phyloP scores from a whole-genome alignment of 1,284 basidiomycete genomes.

The Pascua sp. region DNA sequence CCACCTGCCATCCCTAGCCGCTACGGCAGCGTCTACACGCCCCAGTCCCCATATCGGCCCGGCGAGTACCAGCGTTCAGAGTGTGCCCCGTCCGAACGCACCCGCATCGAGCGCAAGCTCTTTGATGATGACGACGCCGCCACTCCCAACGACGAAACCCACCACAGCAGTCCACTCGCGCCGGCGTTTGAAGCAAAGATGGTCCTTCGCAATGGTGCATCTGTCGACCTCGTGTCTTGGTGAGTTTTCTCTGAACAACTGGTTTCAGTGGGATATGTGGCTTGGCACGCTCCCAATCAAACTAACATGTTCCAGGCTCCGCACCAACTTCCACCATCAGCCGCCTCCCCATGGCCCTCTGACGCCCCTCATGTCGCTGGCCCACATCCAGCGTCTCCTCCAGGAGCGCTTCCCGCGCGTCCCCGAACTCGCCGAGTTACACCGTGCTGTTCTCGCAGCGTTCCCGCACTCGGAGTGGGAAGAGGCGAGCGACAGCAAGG shows the following conservation, averaged over 20 bases:
- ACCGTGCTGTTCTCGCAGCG: conserved; percentile 38
- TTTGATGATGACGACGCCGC: conserved; percentile 32
- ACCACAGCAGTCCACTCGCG: conserved; percentile 29
- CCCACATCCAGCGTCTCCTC: conserved; percentile 37
- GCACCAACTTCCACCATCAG: conserved; percentile 45
- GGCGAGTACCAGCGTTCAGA: conserved; percentile 35
- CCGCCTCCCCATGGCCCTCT: conserved; percentile 34
- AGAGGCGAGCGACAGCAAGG: conserved; percentile 31
- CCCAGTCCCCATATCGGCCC: conserved; percentile 32
- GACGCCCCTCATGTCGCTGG: conserved; percentile 39
- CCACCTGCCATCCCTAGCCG: conserved; percentile 27
- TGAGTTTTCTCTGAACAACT: conserved; percentile 19
- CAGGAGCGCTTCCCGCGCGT: conserved; percentile 44
- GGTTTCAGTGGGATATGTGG: background rate
- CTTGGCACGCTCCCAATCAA: background rate
- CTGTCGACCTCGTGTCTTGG: conserved; percentile 45
- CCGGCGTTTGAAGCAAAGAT: conserved; percentile 45
- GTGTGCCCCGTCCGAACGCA: conserved; percentile 30
- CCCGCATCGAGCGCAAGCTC: conserved; percentile 30
- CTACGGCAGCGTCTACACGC: conserved; percentile 23
- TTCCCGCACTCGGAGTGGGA: conserved; percentile 43
- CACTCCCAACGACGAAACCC: conserved; percentile 8
- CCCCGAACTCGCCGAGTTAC: conserved; percentile 35
- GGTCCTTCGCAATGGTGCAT: conserved; percentile 42
- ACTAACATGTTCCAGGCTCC: conserved; percentile 29